Base-by-base conservation (phyloP, 257 asterid species). In the Gynochthodes officinalis region DNA sequence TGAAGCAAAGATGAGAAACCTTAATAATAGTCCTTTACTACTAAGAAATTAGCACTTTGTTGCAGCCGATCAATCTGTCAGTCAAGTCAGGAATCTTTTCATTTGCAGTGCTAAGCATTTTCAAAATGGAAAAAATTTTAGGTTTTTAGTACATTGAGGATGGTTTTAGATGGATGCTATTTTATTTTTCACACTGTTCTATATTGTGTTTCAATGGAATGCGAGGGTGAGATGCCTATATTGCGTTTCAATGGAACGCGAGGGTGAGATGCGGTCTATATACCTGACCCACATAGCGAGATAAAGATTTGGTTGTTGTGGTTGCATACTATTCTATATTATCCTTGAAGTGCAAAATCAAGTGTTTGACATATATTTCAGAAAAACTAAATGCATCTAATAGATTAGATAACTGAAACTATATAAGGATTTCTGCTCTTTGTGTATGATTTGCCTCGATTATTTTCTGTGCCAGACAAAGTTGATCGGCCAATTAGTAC, bases 401-500 rank as follows among this genome's bases (percentile, higher is more conserved):
- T n/a, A n/a, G n/a, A n/a, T n/a, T n/a, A n/a, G 53, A 25, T 52
- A 54, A 53, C 23, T 32, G 15, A n/a, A 19, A n/a, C 48, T 58
- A 59, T 43, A 27, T 8, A 48, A n/a, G n/a, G n/a, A n/a, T n/a
- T n/a, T n/a, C n/a, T 30, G 61, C 10, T 32, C 30, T 46, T 1
- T 49, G 5, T 4, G 35, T 58, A 39, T 40, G 49, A 4, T 21
- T 44, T 72, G 23, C 21, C 52, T 0, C 15, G 0, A 18, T 32
- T 58, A 11, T 19, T 7, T 27, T 19, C 15, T 58, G 10, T 48
- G 54, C 21, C 73, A 94, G 98, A 87, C 86, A 94, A 94, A 85
- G 96, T 89, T 75, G 98, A 88, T 87, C 88, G 97, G 25, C 96
- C 96, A 33, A 74, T 94, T 46, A 91, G 97, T 79, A 94, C 99